These are phyloP conservation scores for Fusarium siculi DNA, from an alignment of 2,329 filamentous ascomycete genomes.

Conservation along the genomic window DNA sequence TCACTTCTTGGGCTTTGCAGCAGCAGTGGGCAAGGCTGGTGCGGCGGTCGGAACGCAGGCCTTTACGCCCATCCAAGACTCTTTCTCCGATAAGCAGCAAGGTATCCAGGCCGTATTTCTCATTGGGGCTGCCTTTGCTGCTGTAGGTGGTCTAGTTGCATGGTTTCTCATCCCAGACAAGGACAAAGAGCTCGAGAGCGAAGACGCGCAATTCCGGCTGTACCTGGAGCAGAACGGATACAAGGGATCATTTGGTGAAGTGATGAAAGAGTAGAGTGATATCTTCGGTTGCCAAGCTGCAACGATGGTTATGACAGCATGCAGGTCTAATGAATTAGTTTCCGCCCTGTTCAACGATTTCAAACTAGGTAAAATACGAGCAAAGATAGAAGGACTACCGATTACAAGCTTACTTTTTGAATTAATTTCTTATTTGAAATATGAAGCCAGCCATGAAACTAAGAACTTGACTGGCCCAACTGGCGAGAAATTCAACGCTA, in stretches of 20 bases:
- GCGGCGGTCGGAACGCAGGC: neutral
- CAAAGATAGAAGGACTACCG: rapidly evolving
- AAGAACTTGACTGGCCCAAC: neutral
- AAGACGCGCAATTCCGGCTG: neutral
- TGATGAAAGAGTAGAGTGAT: neutral
- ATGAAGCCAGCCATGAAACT: rapidly evolving
- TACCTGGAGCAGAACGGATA: neutral
- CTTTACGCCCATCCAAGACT: neutral
- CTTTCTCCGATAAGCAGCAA: neutral
- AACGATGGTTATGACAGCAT: neutral
- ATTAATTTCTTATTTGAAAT: neutral
- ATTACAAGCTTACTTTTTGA: neutral
- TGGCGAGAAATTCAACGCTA: rapidly evolving
- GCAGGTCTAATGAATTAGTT: neutral
- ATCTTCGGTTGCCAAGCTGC: neutral
- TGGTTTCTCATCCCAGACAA: neutral
- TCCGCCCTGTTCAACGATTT: neutral
- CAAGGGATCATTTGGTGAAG: neutral
- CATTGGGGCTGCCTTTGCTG: neutral
- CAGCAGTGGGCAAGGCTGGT: neutral
- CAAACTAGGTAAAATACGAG: neutral
- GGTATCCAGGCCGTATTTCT: neutral
- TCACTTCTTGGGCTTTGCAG: neutral
- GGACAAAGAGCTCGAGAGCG: neutral
- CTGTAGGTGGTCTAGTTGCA: neutral